These are phyloP conservation scores for Aspergillus aculeatinus DNA, from an alignment of 2,329 filamentous ascomycete species.

Conservation along the genomic window DNA sequence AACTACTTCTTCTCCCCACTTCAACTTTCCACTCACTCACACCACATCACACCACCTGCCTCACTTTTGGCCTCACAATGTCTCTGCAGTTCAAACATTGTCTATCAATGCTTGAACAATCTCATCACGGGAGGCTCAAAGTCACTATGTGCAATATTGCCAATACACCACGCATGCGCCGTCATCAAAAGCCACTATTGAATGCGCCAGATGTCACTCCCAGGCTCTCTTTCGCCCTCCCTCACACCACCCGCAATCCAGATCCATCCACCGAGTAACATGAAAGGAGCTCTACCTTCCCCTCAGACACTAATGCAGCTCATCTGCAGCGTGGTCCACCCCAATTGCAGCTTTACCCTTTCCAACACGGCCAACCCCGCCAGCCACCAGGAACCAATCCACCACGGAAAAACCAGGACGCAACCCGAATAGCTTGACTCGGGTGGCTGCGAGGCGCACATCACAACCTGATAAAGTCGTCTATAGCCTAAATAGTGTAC, in stretches of 20 bases:
- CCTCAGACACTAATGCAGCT: background rate
- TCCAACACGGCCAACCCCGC: background rate
- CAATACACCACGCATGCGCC: background rate
- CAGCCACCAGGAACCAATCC: background rate
- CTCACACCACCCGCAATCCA: background rate
- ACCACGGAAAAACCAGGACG: background rate
- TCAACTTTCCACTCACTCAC: background rate
- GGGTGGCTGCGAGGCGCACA: background rate
- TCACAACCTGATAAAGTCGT: background rate
- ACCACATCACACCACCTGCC: background rate
- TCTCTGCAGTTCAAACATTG: background rate
- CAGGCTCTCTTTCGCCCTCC: background rate
- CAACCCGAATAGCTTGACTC: background rate
- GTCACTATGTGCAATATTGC: background rate
- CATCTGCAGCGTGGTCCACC: background rate
- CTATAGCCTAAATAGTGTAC: background rate
- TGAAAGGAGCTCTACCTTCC: background rate
- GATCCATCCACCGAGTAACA: background rate
- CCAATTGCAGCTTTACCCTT: background rate
- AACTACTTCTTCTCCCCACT: background rate
- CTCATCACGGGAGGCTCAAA: background rate
- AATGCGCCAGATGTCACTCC: background rate
- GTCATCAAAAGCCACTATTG: background rate
- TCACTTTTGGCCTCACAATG: background rate
- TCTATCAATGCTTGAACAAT: background rate